Evolutionary conservation across 352 stramenopile species (phyloP).

Genomic region (Peronospora belbahrii): DNA sequence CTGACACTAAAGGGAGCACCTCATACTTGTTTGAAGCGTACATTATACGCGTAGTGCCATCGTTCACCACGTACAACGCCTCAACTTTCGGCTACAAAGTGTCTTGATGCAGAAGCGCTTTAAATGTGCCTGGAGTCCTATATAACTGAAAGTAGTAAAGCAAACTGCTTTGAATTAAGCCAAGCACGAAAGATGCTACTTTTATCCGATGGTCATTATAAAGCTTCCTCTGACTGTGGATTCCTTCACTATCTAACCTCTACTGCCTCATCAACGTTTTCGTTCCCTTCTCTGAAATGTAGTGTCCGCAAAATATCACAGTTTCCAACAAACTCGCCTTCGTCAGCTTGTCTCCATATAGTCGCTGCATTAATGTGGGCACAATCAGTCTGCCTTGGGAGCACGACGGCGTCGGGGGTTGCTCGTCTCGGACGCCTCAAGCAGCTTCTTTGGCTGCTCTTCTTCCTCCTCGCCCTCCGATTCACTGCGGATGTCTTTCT

Average conservation of each 20-base stretch:
- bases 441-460: conserved; percentile 14
- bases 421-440: conserved; percentile 12
- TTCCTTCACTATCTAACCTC: conserved; percentile 16
- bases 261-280: conserved; percentile 18
- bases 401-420: conserved; percentile 54
- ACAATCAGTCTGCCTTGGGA: conserved; percentile 51
- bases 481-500: conserved; percentile 79
- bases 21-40: conserved; percentile 22
- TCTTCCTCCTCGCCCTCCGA: conserved; percentile 47
- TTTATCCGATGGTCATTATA: background rate
- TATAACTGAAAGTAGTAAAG: background rate
- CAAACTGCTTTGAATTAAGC: background rate
- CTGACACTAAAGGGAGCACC: conserved; percentile 46
- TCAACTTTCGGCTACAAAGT: conserved; percentile 59
- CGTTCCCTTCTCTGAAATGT: conserved; percentile 23
- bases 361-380: conserved; percentile 7
- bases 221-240: conserved; percentile 11
- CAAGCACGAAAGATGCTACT: conserved; percentile 1
- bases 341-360: background rate
- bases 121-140: too few species aligned
- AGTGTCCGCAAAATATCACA: conserved; percentile 7
- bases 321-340: conserved; percentile 5
- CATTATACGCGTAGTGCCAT: conserved; percentile 32
- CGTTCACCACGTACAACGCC: conserved; percentile 54
- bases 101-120: conserved; percentile 40